Conservation (phyloP, 306 rosid species). For the Castanea crenata region DNA sequence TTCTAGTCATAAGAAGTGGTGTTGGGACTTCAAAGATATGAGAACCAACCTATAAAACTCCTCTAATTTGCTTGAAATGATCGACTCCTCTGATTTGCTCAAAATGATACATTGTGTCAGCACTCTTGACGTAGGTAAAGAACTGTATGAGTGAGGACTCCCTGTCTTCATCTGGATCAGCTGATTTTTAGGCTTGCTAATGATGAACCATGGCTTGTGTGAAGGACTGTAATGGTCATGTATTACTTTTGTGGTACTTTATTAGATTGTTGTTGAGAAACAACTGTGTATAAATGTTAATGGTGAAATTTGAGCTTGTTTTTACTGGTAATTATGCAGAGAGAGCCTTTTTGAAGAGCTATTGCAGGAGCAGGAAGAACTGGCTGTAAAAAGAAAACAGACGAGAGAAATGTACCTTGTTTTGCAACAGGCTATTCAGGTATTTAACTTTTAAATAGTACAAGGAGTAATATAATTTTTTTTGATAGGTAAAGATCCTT, state of each 20-base stretch:
- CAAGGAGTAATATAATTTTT: not conserved
- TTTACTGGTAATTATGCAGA: slow-evolving; percentile 23
- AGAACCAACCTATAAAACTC: not conserved
- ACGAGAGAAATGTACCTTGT: slow-evolving; percentile 15
- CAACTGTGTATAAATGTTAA: not conserved
- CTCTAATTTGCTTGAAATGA: not conserved
- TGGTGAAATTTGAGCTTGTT: slow-evolving; percentile 2
- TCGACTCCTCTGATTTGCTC: not conserved
- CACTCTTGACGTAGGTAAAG: not conserved
- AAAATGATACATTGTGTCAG: not conserved
- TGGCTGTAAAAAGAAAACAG: slow-evolving; percentile 28
- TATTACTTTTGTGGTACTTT: too few relatives aligned
- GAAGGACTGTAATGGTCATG: not conserved
- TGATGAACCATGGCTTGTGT: not conserved
- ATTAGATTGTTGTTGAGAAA: too few relatives aligned
- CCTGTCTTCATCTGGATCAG: not conserved
- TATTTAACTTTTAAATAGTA: slow-evolving; percentile 1
- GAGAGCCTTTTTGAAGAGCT: slow-evolving; percentile 41
- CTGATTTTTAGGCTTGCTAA: slow-evolving; percentile 2
- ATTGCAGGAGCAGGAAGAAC: slow-evolving; percentile 34
- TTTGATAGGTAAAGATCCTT: too few relatives aligned
- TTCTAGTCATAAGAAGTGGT: not conserved
- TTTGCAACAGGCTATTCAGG: slow-evolving; percentile 34
- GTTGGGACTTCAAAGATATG: not conserved
- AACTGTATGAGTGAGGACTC: not conserved